phyloP scores from a whole-genome alignment of 306 rosid species.

The Carpinus fangiana region DNA sequence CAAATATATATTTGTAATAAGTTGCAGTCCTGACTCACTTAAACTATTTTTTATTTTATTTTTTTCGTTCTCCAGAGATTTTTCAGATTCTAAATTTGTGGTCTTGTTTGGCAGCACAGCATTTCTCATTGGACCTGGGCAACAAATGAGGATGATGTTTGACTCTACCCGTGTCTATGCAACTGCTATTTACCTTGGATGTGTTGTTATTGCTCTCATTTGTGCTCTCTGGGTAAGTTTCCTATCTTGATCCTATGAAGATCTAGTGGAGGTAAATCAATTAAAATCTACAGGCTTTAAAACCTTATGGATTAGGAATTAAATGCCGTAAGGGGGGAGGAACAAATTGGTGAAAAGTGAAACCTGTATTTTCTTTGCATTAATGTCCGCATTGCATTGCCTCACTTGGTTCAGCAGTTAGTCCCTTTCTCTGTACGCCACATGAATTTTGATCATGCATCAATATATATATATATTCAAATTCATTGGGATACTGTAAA shows the following conservation, averaged over 20 bases:
- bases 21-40: too few species aligned
- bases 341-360: neutral
- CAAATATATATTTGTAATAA: too few species aligned
- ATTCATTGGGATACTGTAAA: conserved; percentile 2
- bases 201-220: conserved; percentile 79
- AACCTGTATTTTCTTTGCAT: neutral
- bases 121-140: conserved; percentile 79
- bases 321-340: neutral
- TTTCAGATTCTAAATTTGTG: conserved; percentile 28
- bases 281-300: neutral
- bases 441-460: neutral
- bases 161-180: conserved; percentile 78
- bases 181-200: conserved; percentile 80
- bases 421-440: neutral
- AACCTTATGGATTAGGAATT: neutral
- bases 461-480: too few species aligned
- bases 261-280: neutral
- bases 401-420: neutral
- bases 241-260: neutral
- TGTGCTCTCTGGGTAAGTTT: conserved; percentile 84
- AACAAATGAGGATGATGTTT: conserved; percentile 83
- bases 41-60: neutral
- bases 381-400: neutral
- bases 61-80: neutral
- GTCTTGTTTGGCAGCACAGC: conserved; percentile 82